A percentile compares a stretch with the other conserved stretches of the same genome.
Evolutionary conservation across 352 stramenopile genomes (phyloP).

Genomic region (Elongisporangium anandrum): DNA sequence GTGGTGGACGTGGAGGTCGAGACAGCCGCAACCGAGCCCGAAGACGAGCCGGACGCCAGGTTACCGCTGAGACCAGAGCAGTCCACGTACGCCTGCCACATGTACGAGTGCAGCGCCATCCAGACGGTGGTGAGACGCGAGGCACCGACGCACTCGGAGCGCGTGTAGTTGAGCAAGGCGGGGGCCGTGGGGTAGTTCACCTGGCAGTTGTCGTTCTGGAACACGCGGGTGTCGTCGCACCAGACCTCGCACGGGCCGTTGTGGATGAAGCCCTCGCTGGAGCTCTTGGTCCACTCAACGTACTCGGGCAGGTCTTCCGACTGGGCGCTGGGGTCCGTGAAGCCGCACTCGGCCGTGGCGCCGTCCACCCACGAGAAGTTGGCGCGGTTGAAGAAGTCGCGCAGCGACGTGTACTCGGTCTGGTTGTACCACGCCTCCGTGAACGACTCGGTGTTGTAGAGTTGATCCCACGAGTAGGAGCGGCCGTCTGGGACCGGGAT

Average conservation of each 20-base stretch:
- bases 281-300: conserved; percentile 32
- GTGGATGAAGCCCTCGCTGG: conserved; percentile 34
- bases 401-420: conserved; percentile 27
- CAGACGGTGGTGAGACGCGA: conserved; percentile 47
- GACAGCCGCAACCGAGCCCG: conserved; percentile 1
- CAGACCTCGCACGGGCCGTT: conserved; percentile 39
- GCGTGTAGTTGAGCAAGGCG: conserved; percentile 28
- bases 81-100: conserved; percentile 59
- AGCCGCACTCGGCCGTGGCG: conserved; percentile 31
- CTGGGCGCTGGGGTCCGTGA: conserved; percentile 27
- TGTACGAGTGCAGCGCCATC: conserved; percentile 36
- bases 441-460: conserved; percentile 23
- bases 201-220: conserved; percentile 34
- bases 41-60: neutral
- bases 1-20: conserved; percentile 7
- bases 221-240: conserved; percentile 29
- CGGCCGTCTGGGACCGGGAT: conserved; percentile 29
- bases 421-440: conserved; percentile 18
- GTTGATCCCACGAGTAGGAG: conserved; percentile 19
- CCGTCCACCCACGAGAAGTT: neutral
- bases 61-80: conserved; percentile 22
- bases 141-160: conserved; percentile 24
- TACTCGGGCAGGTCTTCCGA: conserved; percentile 26
- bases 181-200: conserved; percentile 21
- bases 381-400: neutral